Percentiles rank a stretch among this genome's conserved stretches.
Evolutionary conservation across 2,329 filamentous ascomycete species (phyloP).

Genomic region (Colletotrichum caudatum): DNA sequence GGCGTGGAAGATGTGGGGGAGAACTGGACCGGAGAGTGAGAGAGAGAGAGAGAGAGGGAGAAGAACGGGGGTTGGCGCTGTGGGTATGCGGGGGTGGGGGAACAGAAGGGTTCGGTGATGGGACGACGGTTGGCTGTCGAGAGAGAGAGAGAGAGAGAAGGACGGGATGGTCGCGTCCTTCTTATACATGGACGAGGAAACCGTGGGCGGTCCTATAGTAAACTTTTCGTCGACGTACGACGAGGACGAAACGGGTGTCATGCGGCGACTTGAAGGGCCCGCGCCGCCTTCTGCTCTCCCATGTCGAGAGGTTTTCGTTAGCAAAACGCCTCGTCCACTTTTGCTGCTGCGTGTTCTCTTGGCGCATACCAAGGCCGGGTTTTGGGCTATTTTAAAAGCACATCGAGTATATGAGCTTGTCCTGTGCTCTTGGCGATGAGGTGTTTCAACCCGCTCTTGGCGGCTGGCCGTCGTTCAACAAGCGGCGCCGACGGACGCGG

Average conservation of each 20-base stretch:
- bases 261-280: not conserved
- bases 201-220: not conserved
- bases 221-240: conserved; percentile 12
- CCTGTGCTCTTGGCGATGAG: conserved; percentile 37
- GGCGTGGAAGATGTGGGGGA: not conserved
- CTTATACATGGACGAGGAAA: conserved; percentile 21
- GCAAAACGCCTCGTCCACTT: not conserved
- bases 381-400: conserved; percentile 35
- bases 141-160: not conserved
- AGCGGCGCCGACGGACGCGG: not conserved
- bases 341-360: conserved; percentile 3
- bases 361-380: conserved; percentile 28
- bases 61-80: not conserved
- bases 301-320: too few species aligned
- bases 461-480: not conserved
- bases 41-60: not conserved
- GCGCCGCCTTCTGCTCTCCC: not conserved
- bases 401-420: conserved; percentile 38
- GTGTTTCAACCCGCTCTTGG: conserved; percentile 37
- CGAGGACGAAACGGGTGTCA: not conserved
- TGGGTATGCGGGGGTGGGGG: not conserved
- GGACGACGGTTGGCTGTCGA: conserved; percentile 1
- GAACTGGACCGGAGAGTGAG: conserved; percentile 14
- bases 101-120: not conserved
- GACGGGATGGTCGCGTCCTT: conserved; percentile 18